Conservation (phyloP, 2,329 filamentous ascomycete genomes). For the Colletotrichum musicola region DNA sequence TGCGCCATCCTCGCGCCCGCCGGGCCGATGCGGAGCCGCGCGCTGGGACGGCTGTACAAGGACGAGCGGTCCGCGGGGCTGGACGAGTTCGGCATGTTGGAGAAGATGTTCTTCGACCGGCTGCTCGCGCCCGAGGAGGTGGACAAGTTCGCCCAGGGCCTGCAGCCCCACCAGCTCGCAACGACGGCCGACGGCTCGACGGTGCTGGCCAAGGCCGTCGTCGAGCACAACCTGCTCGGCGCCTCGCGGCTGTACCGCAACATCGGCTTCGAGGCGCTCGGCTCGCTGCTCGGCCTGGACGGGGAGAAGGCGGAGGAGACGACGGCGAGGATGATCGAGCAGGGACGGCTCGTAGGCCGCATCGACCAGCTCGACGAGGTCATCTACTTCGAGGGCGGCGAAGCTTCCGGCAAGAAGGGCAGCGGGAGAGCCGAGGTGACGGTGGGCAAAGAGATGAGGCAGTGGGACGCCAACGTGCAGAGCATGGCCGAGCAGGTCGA, state of each 20-base stretch:
- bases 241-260: constrained; percentile 85
- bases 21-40: constrained; percentile 84
- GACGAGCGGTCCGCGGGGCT: constrained; percentile 85
- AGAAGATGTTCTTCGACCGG: constrained; percentile 97
- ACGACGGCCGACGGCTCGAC: constrained; percentile 91
- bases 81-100: constrained; percentile 87
- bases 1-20: constrained; percentile 94
- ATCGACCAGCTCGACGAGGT: constrained; percentile 94
- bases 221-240: constrained; percentile 95
- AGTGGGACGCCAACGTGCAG: constrained; percentile 92
- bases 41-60: constrained; percentile 88
- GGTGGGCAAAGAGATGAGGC: constrained; percentile 78
- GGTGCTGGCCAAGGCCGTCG: constrained; percentile 90
- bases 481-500: constrained; percentile 91
- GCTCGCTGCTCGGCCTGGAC: constrained; percentile 80
- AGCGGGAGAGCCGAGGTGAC: constrained; percentile 74
- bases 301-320: constrained; percentile 89
- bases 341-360: constrained; percentile 85
- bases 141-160: constrained; percentile 82
- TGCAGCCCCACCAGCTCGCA: constrained; percentile 91
- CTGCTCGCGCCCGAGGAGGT: constrained; percentile 87
- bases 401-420: constrained; percentile 76
- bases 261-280: constrained; percentile 81
- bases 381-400: constrained; percentile 86
- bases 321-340: constrained; percentile 95